Conservation (phyloP, 768 basidiomycete genomes). For the Rhodocollybia butyracea region DNA sequence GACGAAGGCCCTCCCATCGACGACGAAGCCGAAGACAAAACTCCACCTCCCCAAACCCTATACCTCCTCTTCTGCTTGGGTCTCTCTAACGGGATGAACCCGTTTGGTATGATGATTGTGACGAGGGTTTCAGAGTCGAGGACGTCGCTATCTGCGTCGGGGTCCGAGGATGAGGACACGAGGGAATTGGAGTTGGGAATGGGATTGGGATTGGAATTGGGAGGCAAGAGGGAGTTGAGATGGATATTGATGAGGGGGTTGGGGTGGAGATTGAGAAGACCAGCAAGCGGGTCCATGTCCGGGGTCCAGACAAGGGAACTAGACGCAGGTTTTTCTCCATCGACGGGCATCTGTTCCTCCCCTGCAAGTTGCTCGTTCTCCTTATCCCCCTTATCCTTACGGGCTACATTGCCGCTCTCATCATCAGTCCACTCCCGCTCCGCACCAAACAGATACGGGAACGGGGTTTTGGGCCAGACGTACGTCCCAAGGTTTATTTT, state of each 20-base stretch:
- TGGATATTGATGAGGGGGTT: too few species aligned
- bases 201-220: too few species aligned
- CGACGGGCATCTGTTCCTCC: background rate
- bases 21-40: slow-evolving; percentile 28
- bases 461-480: slow-evolving; percentile 55
- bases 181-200: too few species aligned
- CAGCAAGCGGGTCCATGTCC: too few species aligned
- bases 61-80: slow-evolving; percentile 39
- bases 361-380: background rate
- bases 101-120: slow-evolving; percentile 57
- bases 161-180: too few species aligned
- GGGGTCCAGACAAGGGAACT: too few species aligned
- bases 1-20: too few species aligned
- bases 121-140: slow-evolving; percentile 44
- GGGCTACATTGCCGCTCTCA: background rate
- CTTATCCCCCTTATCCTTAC: background rate
- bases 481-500: slow-evolving; percentile 51
- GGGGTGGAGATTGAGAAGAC: too few species aligned
- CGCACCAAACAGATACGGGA: slow-evolving; percentile 50
- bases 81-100: slow-evolving; percentile 52
- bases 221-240: too few species aligned
- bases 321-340: too few species aligned
- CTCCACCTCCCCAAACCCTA: slow-evolving; percentile 71
- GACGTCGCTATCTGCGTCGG: slow-evolving; percentile 13
- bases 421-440: slow-evolving; percentile 14